Conservation (phyloP, 495 filamentous ascomycete genomes). For the Penicillium dipodomyicola region DNA sequence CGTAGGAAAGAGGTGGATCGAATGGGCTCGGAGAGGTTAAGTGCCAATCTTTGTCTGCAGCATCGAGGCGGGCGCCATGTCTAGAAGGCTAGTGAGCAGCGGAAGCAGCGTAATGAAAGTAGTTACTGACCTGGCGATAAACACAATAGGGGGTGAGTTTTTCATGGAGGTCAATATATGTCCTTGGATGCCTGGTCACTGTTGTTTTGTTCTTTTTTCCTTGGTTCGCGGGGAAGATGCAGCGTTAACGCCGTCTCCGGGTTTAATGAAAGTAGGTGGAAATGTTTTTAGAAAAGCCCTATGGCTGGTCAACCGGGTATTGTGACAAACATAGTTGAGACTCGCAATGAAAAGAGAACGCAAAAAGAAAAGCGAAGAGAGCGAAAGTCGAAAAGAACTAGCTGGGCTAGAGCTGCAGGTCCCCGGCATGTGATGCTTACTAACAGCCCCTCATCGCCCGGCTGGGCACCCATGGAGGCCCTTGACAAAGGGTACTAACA, state of each 20-base stretch:
- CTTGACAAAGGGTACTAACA: too few species aligned
- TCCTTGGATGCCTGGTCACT: background rate
- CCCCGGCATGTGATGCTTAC: background rate
- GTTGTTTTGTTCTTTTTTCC: background rate
- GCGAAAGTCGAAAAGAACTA: background rate
- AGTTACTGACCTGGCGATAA: conserved; percentile 71
- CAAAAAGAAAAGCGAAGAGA: background rate
- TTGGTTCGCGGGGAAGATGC: background rate
- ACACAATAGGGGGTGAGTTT: conserved; percentile 63
- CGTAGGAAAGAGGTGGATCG: conserved; percentile 92
- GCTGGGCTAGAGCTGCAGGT: background rate
- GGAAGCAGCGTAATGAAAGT: background rate
- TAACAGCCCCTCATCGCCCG: background rate
- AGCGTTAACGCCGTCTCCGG: background rate
- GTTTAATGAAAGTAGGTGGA: background rate
- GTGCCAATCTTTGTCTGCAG: conserved; percentile 92
- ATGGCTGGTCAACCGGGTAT: conserved; percentile 6
- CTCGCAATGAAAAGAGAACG: background rate
- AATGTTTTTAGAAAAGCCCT: background rate
- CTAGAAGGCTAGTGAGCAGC: conserved; percentile 40
- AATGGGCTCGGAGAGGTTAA: conserved; percentile 92
- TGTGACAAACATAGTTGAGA: conserved; percentile 1
- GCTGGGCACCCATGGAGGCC: too few species aligned
- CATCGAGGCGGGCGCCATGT: conserved; percentile 90
- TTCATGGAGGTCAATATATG: conserved; percentile 41